These are phyloP conservation scores for Saksenaea oblongispora DNA, from an alignment of 371 early-diverging fungal genomes.

Conservation along the genomic window DNA sequence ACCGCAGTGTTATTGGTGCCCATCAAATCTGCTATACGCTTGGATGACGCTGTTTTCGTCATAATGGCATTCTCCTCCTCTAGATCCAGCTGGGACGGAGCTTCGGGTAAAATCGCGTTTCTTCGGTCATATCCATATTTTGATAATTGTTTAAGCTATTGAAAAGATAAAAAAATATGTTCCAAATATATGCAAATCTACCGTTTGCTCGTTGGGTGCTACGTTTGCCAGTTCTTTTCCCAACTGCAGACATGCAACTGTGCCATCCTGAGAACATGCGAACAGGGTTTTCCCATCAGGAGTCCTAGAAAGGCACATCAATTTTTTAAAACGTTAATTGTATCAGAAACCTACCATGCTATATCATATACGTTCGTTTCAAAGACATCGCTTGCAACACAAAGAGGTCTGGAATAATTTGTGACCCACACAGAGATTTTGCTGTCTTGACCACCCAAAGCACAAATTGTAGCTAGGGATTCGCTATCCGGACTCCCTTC, in stretches of 20 bases:
- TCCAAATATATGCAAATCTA: constrained; percentile 13
- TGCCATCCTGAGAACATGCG: constrained; percentile 94
- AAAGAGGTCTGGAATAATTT: constrained; percentile 69
- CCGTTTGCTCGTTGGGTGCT: constrained; percentile 62
- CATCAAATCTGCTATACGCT: constrained; percentile 53
- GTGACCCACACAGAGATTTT: constrained; percentile 92
- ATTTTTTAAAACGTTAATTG: not conserved
- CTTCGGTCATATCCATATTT: constrained; percentile 75
- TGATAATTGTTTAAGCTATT: constrained; percentile 58
- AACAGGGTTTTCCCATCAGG: constrained; percentile 78
- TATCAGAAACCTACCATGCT: constrained; percentile 65
- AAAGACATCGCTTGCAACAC: constrained; percentile 77
- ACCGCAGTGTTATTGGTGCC: constrained; percentile 16
- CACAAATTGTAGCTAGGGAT: constrained; percentile 69
- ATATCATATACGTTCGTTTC: constrained; percentile 86
- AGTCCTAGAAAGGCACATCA: constrained; percentile 42
- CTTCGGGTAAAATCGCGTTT: constrained; percentile 61
- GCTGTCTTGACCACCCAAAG: constrained; percentile 92
- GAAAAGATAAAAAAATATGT: not conserved
- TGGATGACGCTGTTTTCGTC: constrained; percentile 30
- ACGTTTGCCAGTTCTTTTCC: constrained; percentile 69
- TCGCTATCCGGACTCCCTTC: constrained; percentile 14
- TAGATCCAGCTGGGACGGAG: constrained; percentile 61
- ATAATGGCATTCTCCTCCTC: constrained; percentile 64
- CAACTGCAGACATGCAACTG: constrained; percentile 76